Base-by-base conservation (phyloP, 169 alveolate genomes). In the Plasmodium sp. region DNA sequence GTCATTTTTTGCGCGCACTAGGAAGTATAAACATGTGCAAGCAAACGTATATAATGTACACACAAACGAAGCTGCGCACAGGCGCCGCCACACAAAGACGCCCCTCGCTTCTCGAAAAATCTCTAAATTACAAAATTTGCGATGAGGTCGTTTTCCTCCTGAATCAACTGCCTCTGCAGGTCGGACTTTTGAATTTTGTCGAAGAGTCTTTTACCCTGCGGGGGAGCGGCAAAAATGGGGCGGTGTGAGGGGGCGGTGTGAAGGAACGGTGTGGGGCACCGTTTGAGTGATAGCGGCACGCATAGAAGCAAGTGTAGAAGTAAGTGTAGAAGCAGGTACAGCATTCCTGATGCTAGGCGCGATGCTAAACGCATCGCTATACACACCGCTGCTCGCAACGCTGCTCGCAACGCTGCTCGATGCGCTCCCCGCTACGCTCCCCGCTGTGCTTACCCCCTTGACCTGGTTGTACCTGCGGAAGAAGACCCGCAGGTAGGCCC, bases 141-240 rank as follows among this genome's bases (percentile, higher is more conserved):
- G 58, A 85, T 85, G 62, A 74, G 36, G 18, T 85, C 85, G 6
- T 85, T 85, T 75, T 85, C 93, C 31, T 85, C 93, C 56, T 85
- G 81, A 54, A 85, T 75, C 54, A 85, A 48, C 82, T 85, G 82
- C 34, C 71, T 85, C 80, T 85, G 93, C 48, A 85, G 16, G 27
- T 85, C 93, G 18, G 93, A 85, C 62, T 77, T 85, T 48, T 31
- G 54, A 18, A 85, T 85, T 85, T 54, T 85, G 12, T 85, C 93
- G 81, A 85, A 74, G 7, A 85, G 56, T 16, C 93, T 73, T 51
- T 74, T 33, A 51, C 93, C 93, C 93, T 85, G 22, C 18, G 71
- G 34, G 75, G 45, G 79, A 48, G 27, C 31, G 22, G 34, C 36
- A 67, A 41, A 22, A n/a, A 31, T 31, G 41, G 22, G 5, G 2